A percentile compares a stretch with the other conserved stretches of the same genome.
phyloP scores from a whole-genome alignment of 768 basidiomycete genomes.

The Leccinellum albellum region DNA sequence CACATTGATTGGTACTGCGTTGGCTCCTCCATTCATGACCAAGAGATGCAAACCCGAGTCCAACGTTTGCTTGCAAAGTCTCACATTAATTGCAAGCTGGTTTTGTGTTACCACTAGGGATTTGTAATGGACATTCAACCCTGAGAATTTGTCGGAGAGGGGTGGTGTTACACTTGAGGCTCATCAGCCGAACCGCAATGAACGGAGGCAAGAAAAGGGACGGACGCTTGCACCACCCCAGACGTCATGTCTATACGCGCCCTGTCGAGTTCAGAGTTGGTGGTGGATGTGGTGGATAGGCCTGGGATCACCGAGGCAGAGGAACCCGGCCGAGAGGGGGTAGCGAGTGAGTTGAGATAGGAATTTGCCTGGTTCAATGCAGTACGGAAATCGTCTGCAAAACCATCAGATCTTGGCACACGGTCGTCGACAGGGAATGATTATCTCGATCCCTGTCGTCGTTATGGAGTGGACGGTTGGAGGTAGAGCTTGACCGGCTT shows the following conservation, averaged over 20 bases:
- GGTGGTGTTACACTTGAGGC: constrained; percentile 65
- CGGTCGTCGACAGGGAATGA: not conserved
- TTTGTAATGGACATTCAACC: too few relatives aligned
- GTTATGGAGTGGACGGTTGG: constrained; percentile 24
- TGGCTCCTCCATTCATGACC: too few relatives aligned
- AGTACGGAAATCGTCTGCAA: constrained; percentile 68
- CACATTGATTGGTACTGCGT: too few relatives aligned
- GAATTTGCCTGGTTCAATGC: constrained; percentile 61
- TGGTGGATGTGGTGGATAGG: constrained; percentile 34
- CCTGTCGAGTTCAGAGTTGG: constrained; percentile 44
- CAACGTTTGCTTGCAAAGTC: too few relatives aligned
- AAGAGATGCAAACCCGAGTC: too few relatives aligned
- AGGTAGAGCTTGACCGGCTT: constrained; percentile 32
- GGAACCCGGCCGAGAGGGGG: constrained; percentile 37
- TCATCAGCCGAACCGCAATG: constrained; percentile 8
- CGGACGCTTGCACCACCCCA: constrained; percentile 74
- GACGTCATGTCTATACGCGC: constrained; percentile 60
- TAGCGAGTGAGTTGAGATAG: constrained; percentile 53
- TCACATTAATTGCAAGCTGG: too few relatives aligned
- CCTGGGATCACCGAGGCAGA: constrained; percentile 36
- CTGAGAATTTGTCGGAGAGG: not conserved
- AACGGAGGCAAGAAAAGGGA: constrained; percentile 4
- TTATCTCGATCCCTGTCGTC: constrained; percentile 38
- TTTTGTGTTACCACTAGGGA: too few relatives aligned
- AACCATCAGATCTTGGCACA: constrained; percentile 9